Conservation (phyloP, 2,329 filamentous ascomycete genomes). For the Trichoderma atrobrunneum region DNA sequence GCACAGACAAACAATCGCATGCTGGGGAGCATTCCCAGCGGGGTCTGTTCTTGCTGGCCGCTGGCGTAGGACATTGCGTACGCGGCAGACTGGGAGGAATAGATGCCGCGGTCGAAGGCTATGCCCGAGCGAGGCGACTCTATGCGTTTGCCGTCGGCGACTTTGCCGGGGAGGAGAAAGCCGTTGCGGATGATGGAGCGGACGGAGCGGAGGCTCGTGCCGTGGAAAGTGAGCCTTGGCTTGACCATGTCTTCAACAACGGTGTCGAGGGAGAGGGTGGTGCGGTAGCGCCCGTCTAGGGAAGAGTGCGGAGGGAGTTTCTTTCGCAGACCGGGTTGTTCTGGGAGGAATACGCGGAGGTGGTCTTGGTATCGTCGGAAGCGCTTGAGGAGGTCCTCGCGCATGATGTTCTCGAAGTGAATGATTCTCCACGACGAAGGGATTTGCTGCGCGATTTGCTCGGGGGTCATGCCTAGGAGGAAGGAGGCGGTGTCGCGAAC, state of each 20-base stretch:
- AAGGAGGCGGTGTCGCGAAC: conserved; percentile 23
- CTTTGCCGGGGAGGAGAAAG: conserved; percentile 38
- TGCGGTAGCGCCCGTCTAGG: conserved; percentile 8
- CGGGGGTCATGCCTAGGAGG: conserved; percentile 30
- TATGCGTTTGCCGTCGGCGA: conserved; percentile 19
- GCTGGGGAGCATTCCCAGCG: conserved; percentile 33
- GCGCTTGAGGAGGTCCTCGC: conserved; percentile 30
- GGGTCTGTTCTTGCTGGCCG: conserved; percentile 29
- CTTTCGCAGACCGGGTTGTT: conserved; percentile 12
- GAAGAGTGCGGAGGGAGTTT: conserved; percentile 22
- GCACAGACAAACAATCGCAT: conserved; percentile 45
- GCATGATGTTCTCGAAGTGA: conserved; percentile 40
- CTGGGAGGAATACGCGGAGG: conserved; percentile 28
- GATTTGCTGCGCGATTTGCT: conserved; percentile 33
- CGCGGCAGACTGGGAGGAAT: conserved; percentile 40
- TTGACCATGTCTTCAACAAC: conserved; percentile 37
- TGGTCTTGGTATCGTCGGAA: conserved; percentile 30
- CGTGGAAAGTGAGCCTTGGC: conserved; percentile 41
- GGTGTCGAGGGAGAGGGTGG: conserved; percentile 25
- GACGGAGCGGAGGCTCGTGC: conserved; percentile 35
- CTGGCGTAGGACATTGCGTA: conserved; percentile 40
- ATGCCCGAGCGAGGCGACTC: conserved; percentile 30
- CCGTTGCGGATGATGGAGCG: conserved; percentile 44
- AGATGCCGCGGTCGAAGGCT: conserved; percentile 43
- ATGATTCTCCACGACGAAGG: conserved; percentile 35